Evolutionary conservation across 1,284 basidiomycete species (phyloP), one percentile per base, ranked within the genome.

Genomic region (Microbotryum silenes-acaulis): DNA sequence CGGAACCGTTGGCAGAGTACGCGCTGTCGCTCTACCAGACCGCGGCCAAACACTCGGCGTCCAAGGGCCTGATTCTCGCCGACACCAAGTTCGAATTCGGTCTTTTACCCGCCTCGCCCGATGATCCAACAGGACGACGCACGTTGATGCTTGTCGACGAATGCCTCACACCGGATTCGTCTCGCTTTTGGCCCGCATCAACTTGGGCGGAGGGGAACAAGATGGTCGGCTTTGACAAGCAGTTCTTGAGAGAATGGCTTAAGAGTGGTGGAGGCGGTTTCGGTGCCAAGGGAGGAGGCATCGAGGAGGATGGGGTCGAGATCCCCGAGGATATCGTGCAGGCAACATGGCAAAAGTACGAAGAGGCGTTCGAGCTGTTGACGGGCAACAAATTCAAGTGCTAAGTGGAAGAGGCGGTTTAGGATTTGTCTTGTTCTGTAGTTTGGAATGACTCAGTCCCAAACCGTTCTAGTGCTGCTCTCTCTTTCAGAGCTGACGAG

Each of bases 151-250:
- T 98, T 48, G 86, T 98, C 67, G 96, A 99, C 75, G 94, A 99
- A 74, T 85, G 91, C 20, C 83, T 99, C 57, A 98, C 96, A 0
- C 93, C 94, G 7, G 96, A 98, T 77, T 96, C 91, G 25, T 97
- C 92, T 21, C 83, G 94, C 48, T 99, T 97, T 80, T 98, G 96
- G 94, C 86, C 91, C 1, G 80, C 85, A 0, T 80, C 79, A 16
- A 81, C 79, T 3, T 98, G 96, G 77, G 76, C 78, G 47, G 80
- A 84, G 3, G 94, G 94, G 10, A 79, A 81, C 60, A 74, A 85
- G 0, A 94, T 97, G 77, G 82, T 85, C 23, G 91, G 89, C 72
- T 98, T 96, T 72, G 96, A 98, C 77, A 98, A 99, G 79, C 94
- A 99, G 77, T 97, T 88, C 73, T 78, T 98, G 51, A 81, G 96